phyloP scores from a whole-genome alignment of 257 asterid species.

The Forsythia suspensa region DNA sequence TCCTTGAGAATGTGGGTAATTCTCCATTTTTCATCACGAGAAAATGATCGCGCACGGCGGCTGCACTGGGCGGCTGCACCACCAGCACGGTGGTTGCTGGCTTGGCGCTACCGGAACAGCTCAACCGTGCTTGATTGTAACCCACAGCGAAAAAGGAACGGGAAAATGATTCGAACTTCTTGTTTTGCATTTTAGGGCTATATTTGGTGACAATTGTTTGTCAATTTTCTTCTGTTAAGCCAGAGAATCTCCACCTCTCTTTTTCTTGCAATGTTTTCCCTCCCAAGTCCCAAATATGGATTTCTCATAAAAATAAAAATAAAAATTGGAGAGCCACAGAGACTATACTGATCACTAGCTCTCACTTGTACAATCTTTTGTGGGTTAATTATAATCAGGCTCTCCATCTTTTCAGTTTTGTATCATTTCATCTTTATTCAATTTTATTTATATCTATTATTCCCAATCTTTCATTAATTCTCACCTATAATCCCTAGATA shows the following conservation, averaged over 20 bases:
- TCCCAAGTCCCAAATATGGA: not conserved
- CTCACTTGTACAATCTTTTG: too few species aligned
- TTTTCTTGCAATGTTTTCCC: not conserved
- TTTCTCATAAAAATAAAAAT: too few species aligned
- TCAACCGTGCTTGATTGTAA: conserved; percentile 25
- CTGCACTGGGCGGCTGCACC: conserved; percentile 26
- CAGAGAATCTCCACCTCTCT: not conserved
- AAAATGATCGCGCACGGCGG: conserved; percentile 20
- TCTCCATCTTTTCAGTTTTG: too few species aligned
- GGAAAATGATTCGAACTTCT: conserved; percentile 2
- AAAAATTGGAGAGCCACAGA: too few species aligned
- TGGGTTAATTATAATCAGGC: too few species aligned
- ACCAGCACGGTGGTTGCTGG: conserved; percentile 32
- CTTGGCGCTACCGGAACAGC: conserved; percentile 31
- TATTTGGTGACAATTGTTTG: not conserved
- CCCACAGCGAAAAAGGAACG: not conserved
- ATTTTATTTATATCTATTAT: too few species aligned
- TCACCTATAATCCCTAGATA: too few species aligned
- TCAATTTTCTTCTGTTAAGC: not conserved
- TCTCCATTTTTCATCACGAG: not conserved
- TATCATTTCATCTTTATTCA: too few species aligned
- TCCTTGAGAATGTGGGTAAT: not conserved
- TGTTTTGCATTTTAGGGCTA: not conserved
- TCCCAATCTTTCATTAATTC: too few species aligned
- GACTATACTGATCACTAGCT: too few species aligned